These are phyloP conservation scores for Singerocomus inundabilis DNA, from an alignment of 1,284 basidiomycete species.

Conservation along the genomic window DNA sequence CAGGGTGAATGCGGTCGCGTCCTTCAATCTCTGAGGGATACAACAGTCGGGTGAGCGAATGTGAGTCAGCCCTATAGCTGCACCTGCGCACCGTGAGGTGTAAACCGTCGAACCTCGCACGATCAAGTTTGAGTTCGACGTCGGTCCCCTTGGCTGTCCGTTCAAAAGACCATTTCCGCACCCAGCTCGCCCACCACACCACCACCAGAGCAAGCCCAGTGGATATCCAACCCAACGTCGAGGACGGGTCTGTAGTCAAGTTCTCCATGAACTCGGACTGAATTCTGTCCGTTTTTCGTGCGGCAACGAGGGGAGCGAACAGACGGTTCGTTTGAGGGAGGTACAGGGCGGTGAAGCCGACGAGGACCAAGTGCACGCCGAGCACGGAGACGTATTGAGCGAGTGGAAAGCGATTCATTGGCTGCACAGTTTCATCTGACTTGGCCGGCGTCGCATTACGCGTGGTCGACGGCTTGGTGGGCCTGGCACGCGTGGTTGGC, in stretches of 20 bases:
- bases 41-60: conserved; percentile 5
- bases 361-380: conserved; percentile 67
- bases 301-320: conserved; percentile 32
- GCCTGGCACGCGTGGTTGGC: conserved; percentile 7
- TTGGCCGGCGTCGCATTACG: conserved; percentile 1
- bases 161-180: conserved; percentile 54
- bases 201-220: conserved; percentile 58
- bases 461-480: neutral
- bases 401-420: conserved; percentile 37
- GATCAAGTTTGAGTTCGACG: conserved; percentile 43
- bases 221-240: conserved; percentile 62
- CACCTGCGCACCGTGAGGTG: conserved; percentile 35
- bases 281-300: conserved; percentile 51
- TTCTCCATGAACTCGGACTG: conserved; percentile 64
- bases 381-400: conserved; percentile 68
- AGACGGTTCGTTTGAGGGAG: conserved; percentile 60
- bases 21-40: conserved; percentile 33
- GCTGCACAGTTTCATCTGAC: neutral
- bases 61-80: conserved; percentile 8
- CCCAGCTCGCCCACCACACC: conserved; percentile 72
- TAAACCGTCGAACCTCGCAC: conserved; percentile 32
- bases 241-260: conserved; percentile 61
- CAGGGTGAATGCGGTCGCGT: conserved; percentile 56
- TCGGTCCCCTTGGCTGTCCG: conserved; percentile 26
- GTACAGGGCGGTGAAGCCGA: conserved; percentile 63